phyloP scores from a whole-genome alignment of 352 stramenopile species.

The Ophiocytium majus region DNA sequence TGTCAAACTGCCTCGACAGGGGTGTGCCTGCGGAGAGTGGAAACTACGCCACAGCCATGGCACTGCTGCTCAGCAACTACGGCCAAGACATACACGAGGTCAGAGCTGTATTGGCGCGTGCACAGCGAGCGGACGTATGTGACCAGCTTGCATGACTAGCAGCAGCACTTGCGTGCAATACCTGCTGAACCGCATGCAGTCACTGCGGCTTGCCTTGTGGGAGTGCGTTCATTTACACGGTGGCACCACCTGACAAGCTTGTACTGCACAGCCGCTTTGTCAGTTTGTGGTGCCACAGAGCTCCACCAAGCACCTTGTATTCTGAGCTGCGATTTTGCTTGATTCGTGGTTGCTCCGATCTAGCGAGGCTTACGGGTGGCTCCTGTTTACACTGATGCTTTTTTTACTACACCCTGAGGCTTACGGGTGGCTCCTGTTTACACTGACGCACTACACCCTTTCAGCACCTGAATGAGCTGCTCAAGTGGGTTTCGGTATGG shows the following conservation, averaged over 20 bases:
- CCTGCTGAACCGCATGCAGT: too few species aligned
- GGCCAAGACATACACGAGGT: slow-evolving; percentile 54
- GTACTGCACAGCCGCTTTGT: not conserved
- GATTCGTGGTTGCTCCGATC: not conserved
- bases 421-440: not conserved
- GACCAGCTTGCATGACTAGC: too few species aligned
- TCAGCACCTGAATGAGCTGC: slow-evolving; percentile 40
- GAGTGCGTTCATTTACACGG: not conserved
- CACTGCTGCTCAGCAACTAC: slow-evolving; percentile 47
- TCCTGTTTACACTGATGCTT: not conserved
- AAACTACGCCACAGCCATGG: slow-evolving; percentile 32
- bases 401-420: not conserved
- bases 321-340: not conserved
- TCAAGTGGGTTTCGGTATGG: slow-evolving; percentile 47
- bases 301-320: too few species aligned
- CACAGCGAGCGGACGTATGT: not conserved
- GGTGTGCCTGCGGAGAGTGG: slow-evolving; percentile 20
- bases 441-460: not conserved
- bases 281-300: too few species aligned
- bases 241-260: too few species aligned
- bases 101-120: not conserved
- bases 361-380: not conserved
- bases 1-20: slow-evolving; percentile 27
- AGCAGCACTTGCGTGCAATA: too few species aligned
- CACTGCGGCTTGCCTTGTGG: too few species aligned